Evolutionary conservation across 257 asterid species (phyloP).

Genomic region (Nicotiana paniculata): DNA sequence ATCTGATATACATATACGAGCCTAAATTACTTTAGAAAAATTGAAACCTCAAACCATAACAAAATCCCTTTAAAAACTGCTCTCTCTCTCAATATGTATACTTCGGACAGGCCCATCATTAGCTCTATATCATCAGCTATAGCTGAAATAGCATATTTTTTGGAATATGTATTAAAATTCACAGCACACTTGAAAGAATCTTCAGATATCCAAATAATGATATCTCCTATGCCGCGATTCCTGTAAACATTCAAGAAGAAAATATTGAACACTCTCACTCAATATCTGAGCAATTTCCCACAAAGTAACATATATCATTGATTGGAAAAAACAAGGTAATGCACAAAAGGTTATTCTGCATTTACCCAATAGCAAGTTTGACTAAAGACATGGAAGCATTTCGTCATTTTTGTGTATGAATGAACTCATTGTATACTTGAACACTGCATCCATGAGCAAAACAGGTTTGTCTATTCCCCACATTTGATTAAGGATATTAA

Average conservation of each 20-base stretch:
- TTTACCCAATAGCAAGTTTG: not conserved
- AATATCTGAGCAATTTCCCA: not conserved
- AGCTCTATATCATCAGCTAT: conserved; percentile 42
- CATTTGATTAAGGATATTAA: not conserved
- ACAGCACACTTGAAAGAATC: conserved; percentile 43
- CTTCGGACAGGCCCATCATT: conserved; percentile 33
- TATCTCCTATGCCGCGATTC: conserved; percentile 65
- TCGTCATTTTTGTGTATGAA: not conserved
- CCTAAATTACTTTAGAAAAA: conserved; percentile 30
- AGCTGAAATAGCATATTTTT: conserved; percentile 24
- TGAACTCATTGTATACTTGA: not conserved
- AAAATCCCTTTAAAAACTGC: conserved; percentile 1
- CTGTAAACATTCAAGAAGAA: conserved; percentile 26
- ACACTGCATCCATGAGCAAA: not conserved
- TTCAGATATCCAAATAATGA: conserved; percentile 31
- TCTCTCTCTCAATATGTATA: conserved; percentile 21
- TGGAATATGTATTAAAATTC: conserved; percentile 37
- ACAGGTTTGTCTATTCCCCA: not conserved
- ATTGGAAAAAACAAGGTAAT: not conserved
- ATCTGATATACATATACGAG: conserved; percentile 47
- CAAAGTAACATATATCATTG: not conserved
- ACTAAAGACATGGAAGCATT: not conserved
- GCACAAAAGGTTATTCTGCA: not conserved
- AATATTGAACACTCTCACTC: not conserved
- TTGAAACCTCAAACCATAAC: not conserved